Conservation (phyloP, 176 grass and related monocot genomes). For the Hordeum vulgare region MorexV3_pseudomolecules_assembly NC_058519.1:404087393-404087892, state of each 20-base stretch:
- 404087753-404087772: background rate
- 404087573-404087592: background rate
- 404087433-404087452: background rate
- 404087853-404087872: background rate
- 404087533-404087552: background rate
- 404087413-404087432: constrained; percentile 16
- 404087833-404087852: background rate
- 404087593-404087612: background rate
- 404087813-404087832: background rate
- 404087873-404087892: background rate
- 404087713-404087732: background rate
- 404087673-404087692: background rate
- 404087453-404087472: background rate
- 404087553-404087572: background rate
- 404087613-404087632: background rate
- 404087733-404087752: background rate
- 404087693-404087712: background rate
- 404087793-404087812: background rate
- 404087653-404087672: background rate
- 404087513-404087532: background rate
- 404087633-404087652: background rate
- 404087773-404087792: background rate
- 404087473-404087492: background rate
- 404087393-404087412: background rate
- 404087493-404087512: background rate